Evolutionary conservation across 257 asterid species (phyloP).

Genomic region (Gentiana straminea): DNA sequence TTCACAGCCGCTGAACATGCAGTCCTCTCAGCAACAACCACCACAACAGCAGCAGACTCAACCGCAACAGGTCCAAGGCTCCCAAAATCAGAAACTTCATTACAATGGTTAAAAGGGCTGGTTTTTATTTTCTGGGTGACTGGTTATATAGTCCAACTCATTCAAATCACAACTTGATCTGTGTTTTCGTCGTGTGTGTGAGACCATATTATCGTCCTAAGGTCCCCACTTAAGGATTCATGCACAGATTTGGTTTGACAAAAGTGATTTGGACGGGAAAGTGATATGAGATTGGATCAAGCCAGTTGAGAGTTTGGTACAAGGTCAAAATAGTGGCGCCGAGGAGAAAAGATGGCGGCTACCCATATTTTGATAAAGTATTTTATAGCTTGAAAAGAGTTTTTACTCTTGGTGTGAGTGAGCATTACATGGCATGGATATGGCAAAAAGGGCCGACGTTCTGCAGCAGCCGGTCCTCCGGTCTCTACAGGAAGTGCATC

Average conservation of each 20-base stretch:
- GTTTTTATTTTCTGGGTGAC: not conserved
- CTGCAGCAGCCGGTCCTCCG: constrained; percentile 14
- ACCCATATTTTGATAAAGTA: constrained; percentile 20
- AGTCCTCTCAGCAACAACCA: constrained; percentile 58
- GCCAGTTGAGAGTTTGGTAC: constrained; percentile 20
- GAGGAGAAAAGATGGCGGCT: constrained; percentile 25
- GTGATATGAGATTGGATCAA: constrained; percentile 23
- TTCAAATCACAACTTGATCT: constrained; percentile 40
- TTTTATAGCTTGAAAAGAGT: constrained; percentile 10
- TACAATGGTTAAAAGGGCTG: constrained; percentile 46
- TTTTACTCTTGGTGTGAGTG: constrained; percentile 10
- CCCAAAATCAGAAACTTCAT: constrained; percentile 72
- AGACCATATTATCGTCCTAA: constrained; percentile 22
- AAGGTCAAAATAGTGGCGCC: constrained; percentile 26
- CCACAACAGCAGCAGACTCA: constrained; percentile 29
- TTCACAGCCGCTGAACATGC: constrained; percentile 53
- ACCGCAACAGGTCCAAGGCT: constrained; percentile 65
- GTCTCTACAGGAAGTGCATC: constrained; percentile 6
- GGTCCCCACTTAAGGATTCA: constrained; percentile 29
- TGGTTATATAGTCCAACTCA: constrained; percentile 31
- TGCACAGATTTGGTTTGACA: constrained; percentile 16
- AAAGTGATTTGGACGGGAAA: constrained; percentile 14
- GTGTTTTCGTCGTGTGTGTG: constrained; percentile 29
- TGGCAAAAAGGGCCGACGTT: constrained; percentile 18
- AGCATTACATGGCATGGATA: constrained; percentile 25